These are phyloP conservation scores for Ceratobasidium sp. DNA, from an alignment of 1,284 basidiomycete genomes.

Conservation along the genomic window DNA sequence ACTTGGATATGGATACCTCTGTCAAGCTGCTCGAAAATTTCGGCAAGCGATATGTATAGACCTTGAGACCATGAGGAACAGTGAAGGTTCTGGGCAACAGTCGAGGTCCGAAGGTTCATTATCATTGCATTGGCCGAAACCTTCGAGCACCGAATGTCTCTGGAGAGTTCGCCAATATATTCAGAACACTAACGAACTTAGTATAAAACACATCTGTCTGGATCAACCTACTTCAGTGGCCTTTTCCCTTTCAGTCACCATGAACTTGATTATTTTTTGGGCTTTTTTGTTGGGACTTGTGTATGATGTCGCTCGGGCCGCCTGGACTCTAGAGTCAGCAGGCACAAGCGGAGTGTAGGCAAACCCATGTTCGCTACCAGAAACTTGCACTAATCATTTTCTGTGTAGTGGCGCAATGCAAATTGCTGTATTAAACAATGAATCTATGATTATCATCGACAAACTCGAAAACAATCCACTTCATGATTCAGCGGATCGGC, in stretches of 20 bases:
- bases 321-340: conserved; percentile 8
- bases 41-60: background rate
- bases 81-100: background rate
- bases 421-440: background rate
- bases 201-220: background rate
- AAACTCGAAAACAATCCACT: conserved; percentile 88
- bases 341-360: conserved; percentile 31
- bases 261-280: background rate
- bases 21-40: background rate
- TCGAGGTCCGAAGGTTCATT: background rate
- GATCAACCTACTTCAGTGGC: background rate
- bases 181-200: background rate
- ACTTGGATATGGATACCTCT: background rate
- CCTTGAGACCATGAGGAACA: background rate
- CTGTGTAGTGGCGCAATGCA: background rate
- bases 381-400: background rate
- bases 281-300: background rate
- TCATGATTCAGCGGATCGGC: conserved; percentile 59
- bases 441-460: conserved; percentile 67
- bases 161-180: background rate
- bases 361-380: background rate
- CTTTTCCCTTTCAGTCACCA: background rate
- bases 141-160: background rate
- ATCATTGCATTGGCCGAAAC: background rate
- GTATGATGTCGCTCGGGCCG: background rate